These are phyloP conservation scores for Talaromyces sp. DNA, from an alignment of 2,329 filamentous ascomycete genomes.

Conservation along the genomic window DNA sequence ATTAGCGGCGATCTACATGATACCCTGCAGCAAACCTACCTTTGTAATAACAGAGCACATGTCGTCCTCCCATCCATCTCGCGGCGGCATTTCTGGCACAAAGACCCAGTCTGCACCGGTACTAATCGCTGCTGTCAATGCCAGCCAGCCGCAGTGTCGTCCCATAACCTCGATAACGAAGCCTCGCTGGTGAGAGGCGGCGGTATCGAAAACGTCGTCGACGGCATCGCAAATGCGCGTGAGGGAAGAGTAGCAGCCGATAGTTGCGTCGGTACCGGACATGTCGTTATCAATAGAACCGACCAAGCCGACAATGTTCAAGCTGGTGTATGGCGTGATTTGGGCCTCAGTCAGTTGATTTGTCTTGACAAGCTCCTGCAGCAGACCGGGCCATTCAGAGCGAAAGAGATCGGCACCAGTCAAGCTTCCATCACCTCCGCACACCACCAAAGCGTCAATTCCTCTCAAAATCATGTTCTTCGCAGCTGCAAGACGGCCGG, in stretches of 20 bases:
- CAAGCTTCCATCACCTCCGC: conserved; percentile 91
- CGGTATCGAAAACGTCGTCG: conserved; percentile 88
- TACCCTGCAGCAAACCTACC: conserved; percentile 41
- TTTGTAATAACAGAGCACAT: conserved; percentile 75
- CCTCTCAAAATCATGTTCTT: conserved; percentile 92
- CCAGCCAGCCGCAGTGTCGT: conserved; percentile 94
- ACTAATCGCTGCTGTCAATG: conserved; percentile 90
- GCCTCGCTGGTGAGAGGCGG: conserved; percentile 89
- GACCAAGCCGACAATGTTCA: conserved; percentile 95
- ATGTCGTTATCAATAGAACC: conserved; percentile 99
- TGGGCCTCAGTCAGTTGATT: conserved; percentile 68
- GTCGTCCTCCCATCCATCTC: conserved; percentile 80
- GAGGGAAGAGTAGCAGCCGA: conserved; percentile 92
- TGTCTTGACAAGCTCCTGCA: conserved; percentile 75
- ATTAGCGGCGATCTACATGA: conserved; percentile 12
- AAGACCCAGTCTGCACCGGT: conserved; percentile 96
- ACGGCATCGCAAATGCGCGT: conserved; percentile 91
- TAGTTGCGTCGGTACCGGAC: conserved; percentile 93
- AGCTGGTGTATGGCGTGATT: conserved; percentile 69
- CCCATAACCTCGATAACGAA: conserved; percentile 99
- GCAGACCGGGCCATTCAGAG: conserved; percentile 80
- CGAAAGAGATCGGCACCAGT: conserved; percentile 94
- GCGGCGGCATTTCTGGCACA: conserved; percentile 87
- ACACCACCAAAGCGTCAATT: conserved; percentile 94
- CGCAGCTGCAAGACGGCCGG: conserved; percentile 76